Conservation (phyloP, 495 filamentous ascomycete genomes). For the Amphirosellinia nigrospora region DNA sequence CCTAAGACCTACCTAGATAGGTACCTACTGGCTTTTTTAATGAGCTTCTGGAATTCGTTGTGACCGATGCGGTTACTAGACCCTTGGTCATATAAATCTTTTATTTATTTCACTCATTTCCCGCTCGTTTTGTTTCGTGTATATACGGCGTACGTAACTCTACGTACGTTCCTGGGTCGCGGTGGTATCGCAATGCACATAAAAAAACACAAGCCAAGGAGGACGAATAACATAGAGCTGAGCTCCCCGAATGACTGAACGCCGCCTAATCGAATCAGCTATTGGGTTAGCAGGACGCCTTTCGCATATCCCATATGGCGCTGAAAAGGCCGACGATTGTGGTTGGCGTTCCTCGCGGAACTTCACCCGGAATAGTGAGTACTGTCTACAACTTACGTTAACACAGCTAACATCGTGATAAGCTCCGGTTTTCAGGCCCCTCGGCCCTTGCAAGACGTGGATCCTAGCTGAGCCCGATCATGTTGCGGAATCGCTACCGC, state of each 20-base stretch:
- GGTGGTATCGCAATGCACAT: slow-evolving; percentile 35
- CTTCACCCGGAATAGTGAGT: slow-evolving; percentile 35
- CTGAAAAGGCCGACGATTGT: slow-evolving; percentile 36
- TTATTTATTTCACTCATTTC: not conserved
- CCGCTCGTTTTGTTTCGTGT: not conserved
- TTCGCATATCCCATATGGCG: slow-evolving; percentile 36
- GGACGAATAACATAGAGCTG: slow-evolving; percentile 34
- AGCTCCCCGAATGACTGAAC: slow-evolving; percentile 45
- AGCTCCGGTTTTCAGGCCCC: slow-evolving; percentile 49
- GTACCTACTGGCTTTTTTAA: slow-evolving; percentile 8
- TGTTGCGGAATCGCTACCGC: slow-evolving; percentile 20
- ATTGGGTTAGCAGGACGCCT: slow-evolving; percentile 43
- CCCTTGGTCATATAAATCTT: not conserved
- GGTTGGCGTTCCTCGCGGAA: slow-evolving; percentile 41
- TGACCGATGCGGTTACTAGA: slow-evolving; percentile 8
- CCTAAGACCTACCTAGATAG: too few species aligned
- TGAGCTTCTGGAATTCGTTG: not conserved
- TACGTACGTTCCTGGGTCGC: not conserved
- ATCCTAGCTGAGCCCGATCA: slow-evolving; percentile 30
- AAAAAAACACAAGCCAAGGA: slow-evolving; percentile 21
- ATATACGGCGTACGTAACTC: not conserved
- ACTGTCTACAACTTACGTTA: not conserved
- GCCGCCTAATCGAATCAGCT: slow-evolving; percentile 39
- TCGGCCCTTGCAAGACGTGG: slow-evolving; percentile 48
- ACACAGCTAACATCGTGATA: slow-evolving; percentile 27